Evolutionary conservation across 2,329 filamentous ascomycete species (phyloP).

Genomic region (Colletotrichum sp.): DNA sequence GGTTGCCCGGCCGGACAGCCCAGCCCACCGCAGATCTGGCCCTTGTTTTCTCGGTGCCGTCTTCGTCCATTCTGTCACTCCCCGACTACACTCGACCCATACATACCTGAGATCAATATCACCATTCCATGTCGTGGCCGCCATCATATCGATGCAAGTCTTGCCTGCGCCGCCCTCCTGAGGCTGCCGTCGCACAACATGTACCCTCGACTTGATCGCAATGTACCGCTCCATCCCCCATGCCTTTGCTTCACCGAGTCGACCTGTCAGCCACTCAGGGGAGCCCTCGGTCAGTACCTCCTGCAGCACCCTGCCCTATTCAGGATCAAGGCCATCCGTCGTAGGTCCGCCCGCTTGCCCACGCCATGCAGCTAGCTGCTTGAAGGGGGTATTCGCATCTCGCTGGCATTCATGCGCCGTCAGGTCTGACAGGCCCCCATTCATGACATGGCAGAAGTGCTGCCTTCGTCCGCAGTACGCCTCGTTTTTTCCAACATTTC

Average conservation of each 20-base stretch:
- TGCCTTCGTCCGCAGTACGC: neutral
- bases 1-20: neutral
- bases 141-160: neutral
- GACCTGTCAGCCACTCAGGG: conserved; percentile 7
- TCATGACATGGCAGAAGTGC: neutral
- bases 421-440: neutral
- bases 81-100: neutral
- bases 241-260: conserved; percentile 17
- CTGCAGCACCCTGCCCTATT: conserved; percentile 17
- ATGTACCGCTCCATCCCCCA: conserved; percentile 1
- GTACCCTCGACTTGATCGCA: neutral
- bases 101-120: neutral
- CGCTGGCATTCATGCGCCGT: neutral
- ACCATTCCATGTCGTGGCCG: neutral
- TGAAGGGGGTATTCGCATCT: neutral
- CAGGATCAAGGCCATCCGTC: neutral
- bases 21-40: neutral
- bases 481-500: neutral
- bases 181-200: neutral
- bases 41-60: neutral
- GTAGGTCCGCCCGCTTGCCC: neutral
- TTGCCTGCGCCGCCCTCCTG: neutral
- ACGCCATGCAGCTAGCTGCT: conserved; percentile 8
- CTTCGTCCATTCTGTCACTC: neutral
- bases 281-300: neutral